These are phyloP conservation scores for Cyberlindnera misumaiensis DNA, from an alignment of 805 yeast species.

Conservation along the genomic window DNA sequence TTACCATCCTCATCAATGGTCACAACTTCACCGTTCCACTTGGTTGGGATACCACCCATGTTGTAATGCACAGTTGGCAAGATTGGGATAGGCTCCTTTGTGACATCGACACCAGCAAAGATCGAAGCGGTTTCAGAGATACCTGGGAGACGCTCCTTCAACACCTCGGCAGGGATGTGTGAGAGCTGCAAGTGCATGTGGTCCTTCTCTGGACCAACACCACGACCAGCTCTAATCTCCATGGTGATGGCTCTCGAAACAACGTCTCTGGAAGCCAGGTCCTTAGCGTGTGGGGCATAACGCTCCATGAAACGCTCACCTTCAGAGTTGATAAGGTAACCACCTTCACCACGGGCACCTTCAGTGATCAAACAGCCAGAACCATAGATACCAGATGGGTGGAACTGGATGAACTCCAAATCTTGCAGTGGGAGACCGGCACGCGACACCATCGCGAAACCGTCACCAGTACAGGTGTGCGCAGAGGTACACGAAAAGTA, in stretches of 20 bases:
- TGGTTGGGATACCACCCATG: slow-evolving; percentile 99
- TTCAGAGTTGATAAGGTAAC: slow-evolving; percentile 88
- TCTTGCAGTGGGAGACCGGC: slow-evolving; percentile 98
- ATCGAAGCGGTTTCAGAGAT: slow-evolving; percentile 97
- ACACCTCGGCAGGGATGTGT: slow-evolving; percentile 86
- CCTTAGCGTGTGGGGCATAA: slow-evolving; percentile 98
- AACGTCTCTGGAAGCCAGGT: slow-evolving; percentile 96
- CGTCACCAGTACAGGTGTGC: slow-evolving; percentile 99
- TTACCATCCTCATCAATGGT: slow-evolving; percentile 80
- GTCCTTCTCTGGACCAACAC: slow-evolving; percentile 95
- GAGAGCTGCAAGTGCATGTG: slow-evolving; percentile 92
- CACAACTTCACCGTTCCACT: slow-evolving; percentile 92
- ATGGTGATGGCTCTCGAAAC: slow-evolving; percentile 97
- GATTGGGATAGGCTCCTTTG: slow-evolving; percentile 98
- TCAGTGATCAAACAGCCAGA: slow-evolving; percentile 98
- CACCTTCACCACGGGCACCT: slow-evolving; percentile 99
- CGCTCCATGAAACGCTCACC: slow-evolving; percentile 99
- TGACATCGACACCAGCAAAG: slow-evolving; percentile 98
- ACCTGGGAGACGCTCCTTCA: slow-evolving; percentile 97
- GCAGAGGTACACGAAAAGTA: slow-evolving; percentile 99
- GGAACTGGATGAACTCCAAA: slow-evolving; percentile 97
- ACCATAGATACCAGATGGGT: slow-evolving; percentile 98
- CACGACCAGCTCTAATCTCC: slow-evolving; percentile 98
- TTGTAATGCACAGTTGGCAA: slow-evolving; percentile 98
- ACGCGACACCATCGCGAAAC: slow-evolving; percentile 95